Conservation (phyloP, 2,329 filamentous ascomycete species). For the Simplicillium sp. region DNA sequence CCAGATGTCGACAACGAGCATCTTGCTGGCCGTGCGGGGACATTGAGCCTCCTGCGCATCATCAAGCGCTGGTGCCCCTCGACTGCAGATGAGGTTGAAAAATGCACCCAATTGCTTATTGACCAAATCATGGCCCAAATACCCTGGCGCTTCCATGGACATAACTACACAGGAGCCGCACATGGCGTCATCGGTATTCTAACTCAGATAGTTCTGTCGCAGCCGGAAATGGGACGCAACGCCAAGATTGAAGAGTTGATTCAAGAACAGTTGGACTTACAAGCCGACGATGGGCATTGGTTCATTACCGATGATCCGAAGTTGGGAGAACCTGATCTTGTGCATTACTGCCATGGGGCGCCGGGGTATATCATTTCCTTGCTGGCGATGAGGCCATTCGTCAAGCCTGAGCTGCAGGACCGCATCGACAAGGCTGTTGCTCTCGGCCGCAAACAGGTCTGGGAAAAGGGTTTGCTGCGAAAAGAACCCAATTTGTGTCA, state of each 20-base stretch:
- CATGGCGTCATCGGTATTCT: constrained; percentile 57
- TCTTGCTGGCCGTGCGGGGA: too few relatives aligned
- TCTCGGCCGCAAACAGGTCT: constrained; percentile 38
- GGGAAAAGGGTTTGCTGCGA: constrained; percentile 42
- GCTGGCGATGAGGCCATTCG: constrained; percentile 38
- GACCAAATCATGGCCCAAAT: too few relatives aligned
- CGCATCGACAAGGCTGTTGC: constrained; percentile 39
- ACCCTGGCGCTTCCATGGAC: background rate
- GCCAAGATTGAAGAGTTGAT: constrained; percentile 39
- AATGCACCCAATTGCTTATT: too few relatives aligned
- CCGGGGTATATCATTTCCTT: constrained; percentile 48
- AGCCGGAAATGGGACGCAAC: constrained; percentile 34
- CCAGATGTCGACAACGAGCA: too few relatives aligned
- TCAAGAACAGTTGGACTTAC: constrained; percentile 40
- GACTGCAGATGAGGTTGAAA: too few relatives aligned
- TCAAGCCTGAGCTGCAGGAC: constrained; percentile 32
- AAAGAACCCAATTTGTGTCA: constrained; percentile 54
- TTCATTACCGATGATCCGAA: constrained; percentile 32
- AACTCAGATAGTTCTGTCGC: constrained; percentile 48
- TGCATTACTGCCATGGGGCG: constrained; percentile 56
- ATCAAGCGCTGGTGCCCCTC: too few relatives aligned
- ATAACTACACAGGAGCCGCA: constrained; percentile 48
- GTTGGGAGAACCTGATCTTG: constrained; percentile 29
- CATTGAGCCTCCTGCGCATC: too few relatives aligned
- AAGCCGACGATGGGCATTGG: constrained; percentile 50